phyloP scores from a whole-genome alignment of 805 yeast genomes.

The Starmerella apis region DNA sequence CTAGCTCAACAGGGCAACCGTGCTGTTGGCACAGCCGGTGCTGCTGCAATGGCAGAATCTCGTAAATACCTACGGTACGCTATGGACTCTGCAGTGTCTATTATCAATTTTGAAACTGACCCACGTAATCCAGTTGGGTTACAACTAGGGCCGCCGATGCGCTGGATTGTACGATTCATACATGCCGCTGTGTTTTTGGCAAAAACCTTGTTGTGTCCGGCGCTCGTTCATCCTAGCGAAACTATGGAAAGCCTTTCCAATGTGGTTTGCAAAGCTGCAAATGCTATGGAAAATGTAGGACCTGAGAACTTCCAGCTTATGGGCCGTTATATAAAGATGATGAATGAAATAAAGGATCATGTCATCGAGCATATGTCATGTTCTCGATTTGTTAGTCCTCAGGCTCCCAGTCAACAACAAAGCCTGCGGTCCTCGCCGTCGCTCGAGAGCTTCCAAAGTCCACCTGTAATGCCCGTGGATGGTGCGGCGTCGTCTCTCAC shows the following conservation, averaged over 20 bases:
- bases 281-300: conserved; percentile 10
- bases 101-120: conserved; percentile 53
- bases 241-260: background rate
- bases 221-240: background rate
- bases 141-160: conserved; percentile 66
- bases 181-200: conserved; percentile 84
- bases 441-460: background rate
- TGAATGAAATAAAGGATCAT: conserved; percentile 8
- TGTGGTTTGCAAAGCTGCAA: conserved; percentile 7
- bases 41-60: background rate
- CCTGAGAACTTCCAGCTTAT: conserved; percentile 11
- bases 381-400: background rate
- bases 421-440: background rate
- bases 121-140: conserved; percentile 50
- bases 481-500: background rate
- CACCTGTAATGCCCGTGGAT: background rate
- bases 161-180: conserved; percentile 80
- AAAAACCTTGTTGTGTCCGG: conserved; percentile 48
- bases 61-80: conserved; percentile 66
- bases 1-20: conserved; percentile 30
- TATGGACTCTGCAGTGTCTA: conserved; percentile 71
- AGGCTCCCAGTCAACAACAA: background rate
- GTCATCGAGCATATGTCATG: background rate
- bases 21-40: background rate
- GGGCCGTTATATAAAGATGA: conserved; percentile 11